Base-by-base conservation (phyloP, 139 green algal genomes). In the Closterium sp. region DNA sequence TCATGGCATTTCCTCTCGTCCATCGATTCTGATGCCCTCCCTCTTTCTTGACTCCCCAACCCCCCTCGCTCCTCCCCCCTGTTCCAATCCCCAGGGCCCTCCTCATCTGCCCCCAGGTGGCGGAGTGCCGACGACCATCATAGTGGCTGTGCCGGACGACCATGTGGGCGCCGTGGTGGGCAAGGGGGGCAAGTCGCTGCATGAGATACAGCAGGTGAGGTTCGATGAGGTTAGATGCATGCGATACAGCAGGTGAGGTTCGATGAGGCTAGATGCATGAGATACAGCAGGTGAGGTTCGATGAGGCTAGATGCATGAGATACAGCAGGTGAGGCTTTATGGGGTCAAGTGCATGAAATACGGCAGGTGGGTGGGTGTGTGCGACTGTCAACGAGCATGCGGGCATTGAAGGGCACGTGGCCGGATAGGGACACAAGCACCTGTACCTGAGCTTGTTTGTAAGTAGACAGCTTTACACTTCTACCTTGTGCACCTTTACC, bases 101-200 rank as follows among this genome's bases (percentile, higher is more conserved):
- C 30, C n/a, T 86, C 30, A 12, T 86, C 83, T 33, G 9, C 83
- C 30, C 4, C 30, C 83, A 28, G n/a, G 30, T 33, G 30, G 30
- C n/a, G 83, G 83, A 16, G 30, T 34, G 83, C 30, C 87, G 10
- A 93, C 90, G 19, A 93, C 91, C 84, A 88, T 96, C 2, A 97
- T 94, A 0, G 84, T 98, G 43, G 94, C 92, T 4, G 95, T 98
- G 88, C 96, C 95, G 0, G 96, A 98, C 85, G 94, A 95, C 84
- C 94, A 94, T n/a, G 93, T 98, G 5, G 97, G 97, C 2, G 94
- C 96, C 30, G 94, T 98, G 6, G 97, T 98, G 21, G 97, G 97
- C 64, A 96, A 95, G 87, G 94, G 95, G 23, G 95, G 96, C 34
- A 89, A 93, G 64, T 95, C 96, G 32, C 95, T 98, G 88, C 95